A percentile compares a stretch with the other conserved stretches of the same genome.
Evolutionary conservation across 1,284 basidiomycete species (phyloP).

Genomic region (Fomitiporia mediterranea): DNA sequence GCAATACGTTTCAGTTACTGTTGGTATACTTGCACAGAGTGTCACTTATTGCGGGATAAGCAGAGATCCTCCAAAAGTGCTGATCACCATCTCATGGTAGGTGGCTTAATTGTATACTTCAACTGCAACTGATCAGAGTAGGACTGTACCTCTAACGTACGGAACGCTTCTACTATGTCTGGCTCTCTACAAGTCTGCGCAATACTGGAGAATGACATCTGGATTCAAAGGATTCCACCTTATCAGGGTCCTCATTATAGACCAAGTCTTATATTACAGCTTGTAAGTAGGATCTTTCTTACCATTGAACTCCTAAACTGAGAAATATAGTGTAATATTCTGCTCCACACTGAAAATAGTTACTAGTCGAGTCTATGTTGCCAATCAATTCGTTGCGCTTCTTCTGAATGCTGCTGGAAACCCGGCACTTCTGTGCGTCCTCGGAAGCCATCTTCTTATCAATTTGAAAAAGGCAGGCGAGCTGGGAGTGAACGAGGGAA

Average conservation of each 20-base stretch:
- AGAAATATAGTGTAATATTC: too few species aligned
- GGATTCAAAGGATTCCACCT: neutral
- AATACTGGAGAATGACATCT: constrained; percentile 3
- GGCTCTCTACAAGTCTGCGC: neutral
- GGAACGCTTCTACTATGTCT: constrained; percentile 4
- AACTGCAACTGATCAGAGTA: neutral
- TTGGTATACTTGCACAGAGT: neutral
- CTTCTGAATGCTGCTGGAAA: too few species aligned
- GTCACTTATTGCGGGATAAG: neutral
- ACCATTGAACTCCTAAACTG: too few species aligned
- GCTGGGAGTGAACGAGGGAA: too few species aligned
- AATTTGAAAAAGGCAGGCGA: too few species aligned
- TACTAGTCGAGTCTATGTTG: too few species aligned
- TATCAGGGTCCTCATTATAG: constrained; percentile 6
- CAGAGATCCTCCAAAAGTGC: neutral
- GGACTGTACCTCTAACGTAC: constrained; percentile 1
- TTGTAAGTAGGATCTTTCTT: too few species aligned
- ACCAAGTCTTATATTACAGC: constrained; percentile 10
- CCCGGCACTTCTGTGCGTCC: too few species aligned
- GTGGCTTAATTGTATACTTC: neutral
- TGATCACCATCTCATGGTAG: neutral
- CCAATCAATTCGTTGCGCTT: too few species aligned
- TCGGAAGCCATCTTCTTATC: too few species aligned
- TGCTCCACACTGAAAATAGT: too few species aligned
- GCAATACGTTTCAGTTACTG: neutral